A percentile compares a stretch with the other conserved stretches of the same genome.
Conservation (phyloP, 2,329 filamentous ascomycete genomes). For the Fusarium sororula region DNA sequence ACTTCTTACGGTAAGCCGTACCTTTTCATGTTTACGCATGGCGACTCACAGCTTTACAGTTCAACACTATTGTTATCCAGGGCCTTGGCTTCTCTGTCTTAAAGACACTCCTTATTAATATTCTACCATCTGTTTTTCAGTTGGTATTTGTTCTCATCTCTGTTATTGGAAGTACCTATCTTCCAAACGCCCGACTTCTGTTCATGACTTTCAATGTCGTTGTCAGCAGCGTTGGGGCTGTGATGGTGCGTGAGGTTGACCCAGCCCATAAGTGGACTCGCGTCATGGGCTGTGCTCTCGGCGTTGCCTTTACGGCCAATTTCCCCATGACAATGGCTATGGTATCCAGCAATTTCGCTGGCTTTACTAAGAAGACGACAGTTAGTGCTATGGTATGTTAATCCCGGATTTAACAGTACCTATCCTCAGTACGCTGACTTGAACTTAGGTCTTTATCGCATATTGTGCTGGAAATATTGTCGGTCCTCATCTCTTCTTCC, state of each 20-base stretch:
- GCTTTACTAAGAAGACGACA: neutral
- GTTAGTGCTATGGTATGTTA: neutral
- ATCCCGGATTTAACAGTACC: rapidly evolving
- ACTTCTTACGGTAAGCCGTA: neutral
- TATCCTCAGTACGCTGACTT: neutral
- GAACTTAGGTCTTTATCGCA: neutral
- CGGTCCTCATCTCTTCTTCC: neutral
- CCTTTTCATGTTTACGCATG: rapidly evolving
- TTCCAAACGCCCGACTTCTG: neutral
- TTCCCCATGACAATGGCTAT: neutral
- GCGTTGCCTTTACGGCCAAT: neutral
- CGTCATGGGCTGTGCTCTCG: neutral
- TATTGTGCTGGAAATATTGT: neutral
- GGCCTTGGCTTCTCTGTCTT: neutral
- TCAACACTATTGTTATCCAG: neutral
- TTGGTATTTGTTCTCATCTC: neutral
- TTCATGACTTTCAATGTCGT: neutral
- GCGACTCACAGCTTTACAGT: neutral
- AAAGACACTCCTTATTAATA: neutral
- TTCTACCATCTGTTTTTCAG: neutral
- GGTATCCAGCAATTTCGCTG: neutral
- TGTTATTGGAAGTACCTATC: neutral
- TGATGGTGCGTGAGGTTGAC: neutral
- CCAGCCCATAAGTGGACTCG: neutral
- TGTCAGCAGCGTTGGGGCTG: neutral